Evolutionary conservation across 768 basidiomycete species (phyloP).

Genomic region (Exidia glandulosa): DNA sequence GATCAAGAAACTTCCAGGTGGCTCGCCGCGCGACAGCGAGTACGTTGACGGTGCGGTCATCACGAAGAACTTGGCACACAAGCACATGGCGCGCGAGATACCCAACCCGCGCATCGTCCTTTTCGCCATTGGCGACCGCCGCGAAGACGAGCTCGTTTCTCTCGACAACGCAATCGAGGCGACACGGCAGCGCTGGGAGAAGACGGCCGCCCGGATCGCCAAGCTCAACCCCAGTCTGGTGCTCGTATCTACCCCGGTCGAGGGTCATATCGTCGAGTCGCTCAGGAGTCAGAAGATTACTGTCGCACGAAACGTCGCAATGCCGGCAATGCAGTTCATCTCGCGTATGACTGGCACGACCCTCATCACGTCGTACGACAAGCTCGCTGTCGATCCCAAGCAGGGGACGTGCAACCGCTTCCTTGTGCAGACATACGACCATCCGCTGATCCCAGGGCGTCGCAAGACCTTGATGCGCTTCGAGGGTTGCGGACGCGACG

Average conservation of each 20-base stretch:
- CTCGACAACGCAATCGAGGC: slow-evolving; percentile 92
- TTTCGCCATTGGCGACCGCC: slow-evolving; percentile 37
- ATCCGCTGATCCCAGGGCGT: slow-evolving; percentile 83
- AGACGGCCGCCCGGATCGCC: slow-evolving; percentile 80
- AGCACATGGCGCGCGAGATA: slow-evolving; percentile 77
- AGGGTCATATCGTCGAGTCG: neutral
- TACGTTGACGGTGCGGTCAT: slow-evolving; percentile 96
- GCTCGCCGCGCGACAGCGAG: slow-evolving; percentile 84
- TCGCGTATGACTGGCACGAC: slow-evolving; percentile 93
- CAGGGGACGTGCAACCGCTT: slow-evolving; percentile 82
- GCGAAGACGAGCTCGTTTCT: slow-evolving; percentile 47
- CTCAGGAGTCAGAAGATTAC: slow-evolving; percentile 54
- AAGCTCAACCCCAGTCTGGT: slow-evolving; percentile 87
- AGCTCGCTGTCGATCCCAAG: slow-evolving; percentile 46
- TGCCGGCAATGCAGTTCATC: slow-evolving; percentile 75
- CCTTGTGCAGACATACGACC: slow-evolving; percentile 88
- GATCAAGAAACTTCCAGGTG: slow-evolving; percentile 97
- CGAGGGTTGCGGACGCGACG: slow-evolving; percentile 86
- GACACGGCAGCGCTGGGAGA: slow-evolving; percentile 86
- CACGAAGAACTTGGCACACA: slow-evolving; percentile 96
- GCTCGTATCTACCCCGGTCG: slow-evolving; percentile 34
- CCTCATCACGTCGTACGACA: slow-evolving; percentile 91
- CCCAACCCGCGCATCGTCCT: slow-evolving; percentile 91
- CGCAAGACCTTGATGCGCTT: slow-evolving; percentile 98
- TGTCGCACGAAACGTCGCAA: slow-evolving; percentile 83